Base-by-base conservation (phyloP, 176 grass and related monocot genomes). In the Puya raimondii region DNA sequence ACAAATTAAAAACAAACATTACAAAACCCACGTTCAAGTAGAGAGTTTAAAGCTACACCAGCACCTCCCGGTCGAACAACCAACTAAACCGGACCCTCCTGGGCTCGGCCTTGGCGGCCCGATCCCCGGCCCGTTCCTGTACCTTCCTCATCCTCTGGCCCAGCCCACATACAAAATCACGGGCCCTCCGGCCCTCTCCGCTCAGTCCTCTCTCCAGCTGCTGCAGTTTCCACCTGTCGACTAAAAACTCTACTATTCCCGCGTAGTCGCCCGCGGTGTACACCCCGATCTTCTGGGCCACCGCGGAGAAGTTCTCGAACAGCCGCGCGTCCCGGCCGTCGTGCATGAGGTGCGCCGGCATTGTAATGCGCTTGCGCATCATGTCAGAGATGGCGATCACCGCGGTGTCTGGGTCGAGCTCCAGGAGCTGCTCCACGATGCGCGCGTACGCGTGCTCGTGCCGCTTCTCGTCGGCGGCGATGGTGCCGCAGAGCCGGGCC, bases 291-390 rank as follows among this genome's bases (percentile, higher is more conserved):
- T 84, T 76, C 67, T 92, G 89, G 0, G 93, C 93, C 54, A 97
- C 86, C 11, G 79, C 68, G 10, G 93, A 85, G 76, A 87, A 97
- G 64, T 92, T 81, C 3, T 92, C 86, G 77, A 97, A 97, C 65
- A 97, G 77, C 22, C 53, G 9, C 64, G 66, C 68, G 79, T 97
- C 93, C 15, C 72, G 68, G 49, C 93, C 93, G 74, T 97, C 93
- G 81, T 82, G 81, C 93, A 97, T 97, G 68, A 97, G 93, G 76
- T 97, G 93, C 11, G 93, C 93, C 13, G 93, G 93, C 93, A 97
- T 97, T 42, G 93, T 92, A 79, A 97, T 97, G 71, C 82, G 82
- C 84, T 97, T 97, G 64, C 84, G 86, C 93, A 97, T 97, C 93
- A 97, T 97, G 74, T 97, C 93, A 1, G 84, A 76, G 78, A 97